These are phyloP conservation scores for Abrus precatorius DNA, from an alignment of 306 rosid species.

Conservation along the genomic window DNA sequence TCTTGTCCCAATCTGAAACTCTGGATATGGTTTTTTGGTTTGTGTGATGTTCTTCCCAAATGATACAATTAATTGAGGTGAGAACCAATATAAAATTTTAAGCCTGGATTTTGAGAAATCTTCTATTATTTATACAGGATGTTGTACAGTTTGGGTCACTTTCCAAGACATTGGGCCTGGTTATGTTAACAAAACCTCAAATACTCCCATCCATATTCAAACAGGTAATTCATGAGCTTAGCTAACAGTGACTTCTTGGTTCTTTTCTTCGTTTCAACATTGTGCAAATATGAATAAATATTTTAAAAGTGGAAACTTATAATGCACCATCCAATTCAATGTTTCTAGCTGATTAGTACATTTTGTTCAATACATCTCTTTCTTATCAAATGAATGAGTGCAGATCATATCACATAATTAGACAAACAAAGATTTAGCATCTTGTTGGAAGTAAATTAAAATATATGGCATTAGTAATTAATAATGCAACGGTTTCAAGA, in stretches of 20 bases:
- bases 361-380: neutral
- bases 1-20: conserved; percentile 18
- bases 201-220: conserved; percentile 88
- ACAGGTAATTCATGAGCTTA: conserved; percentile 69
- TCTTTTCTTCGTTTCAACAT: neutral
- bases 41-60: conserved; percentile 26
- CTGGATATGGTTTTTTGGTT: conserved; percentile 13
- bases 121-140: conserved; percentile 63
- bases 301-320: too few relatives aligned
- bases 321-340: neutral
- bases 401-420: neutral
- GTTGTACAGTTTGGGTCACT: conserved; percentile 95
- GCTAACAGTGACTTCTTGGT: neutral
- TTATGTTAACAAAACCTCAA: conserved; percentile 87
- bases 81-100: conserved; percentile 28
- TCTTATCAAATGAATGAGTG: neutral
- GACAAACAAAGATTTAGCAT: conserved; percentile 5
- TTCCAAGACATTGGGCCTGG: conserved; percentile 88
- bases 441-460: conserved; percentile 12
- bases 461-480: neutral
- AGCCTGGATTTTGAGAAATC: conserved; percentile 9
- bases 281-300: neutral
- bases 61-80: conserved; percentile 20
- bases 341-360: neutral
- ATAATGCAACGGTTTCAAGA: too few relatives aligned